Evolutionary conservation across 108 stramenopile genomes (phyloP).

Genomic region (Fragilaria radians): DNA sequence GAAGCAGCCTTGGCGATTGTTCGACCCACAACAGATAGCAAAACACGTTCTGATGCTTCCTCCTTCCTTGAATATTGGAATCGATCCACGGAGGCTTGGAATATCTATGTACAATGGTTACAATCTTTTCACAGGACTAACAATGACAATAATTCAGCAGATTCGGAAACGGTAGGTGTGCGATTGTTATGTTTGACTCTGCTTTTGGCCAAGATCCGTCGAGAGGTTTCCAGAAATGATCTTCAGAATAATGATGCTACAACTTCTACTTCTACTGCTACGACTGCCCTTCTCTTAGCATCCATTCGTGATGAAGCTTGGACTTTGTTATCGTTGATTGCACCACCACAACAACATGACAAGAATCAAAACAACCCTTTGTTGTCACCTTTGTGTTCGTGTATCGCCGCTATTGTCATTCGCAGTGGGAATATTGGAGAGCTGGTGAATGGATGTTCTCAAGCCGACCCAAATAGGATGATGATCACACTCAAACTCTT

Average conservation of each 20-base stretch:
- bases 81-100: slow-evolving; percentile 23
- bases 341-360: background rate
- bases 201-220: slow-evolving; percentile 22
- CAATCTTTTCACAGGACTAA: slow-evolving; percentile 1
- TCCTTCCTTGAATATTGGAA: slow-evolving; percentile 41
- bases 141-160: background rate
- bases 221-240: slow-evolving; percentile 12
- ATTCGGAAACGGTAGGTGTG: slow-evolving; percentile 18
- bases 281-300: background rate
- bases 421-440: slow-evolving; percentile 11
- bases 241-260: background rate
- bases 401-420: slow-evolving; percentile 15
- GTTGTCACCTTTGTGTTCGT: slow-evolving; percentile 16
- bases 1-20: slow-evolving; percentile 37
- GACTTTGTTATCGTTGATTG: background rate
- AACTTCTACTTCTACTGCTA: background rate
- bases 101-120: slow-evolving; percentile 26
- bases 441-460: slow-evolving; percentile 6
- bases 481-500: slow-evolving; percentile 10
- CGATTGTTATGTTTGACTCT: slow-evolving; percentile 27
- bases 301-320: slow-evolving; percentile 9
- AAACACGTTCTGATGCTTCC: slow-evolving; percentile 29
- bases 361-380: slow-evolving; percentile 1
- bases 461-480: slow-evolving; percentile 1
- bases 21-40: slow-evolving; percentile 21